Base-by-base conservation (phyloP, 2,329 filamentous ascomycete species). In the Mycogone perniciosa region DNA sequence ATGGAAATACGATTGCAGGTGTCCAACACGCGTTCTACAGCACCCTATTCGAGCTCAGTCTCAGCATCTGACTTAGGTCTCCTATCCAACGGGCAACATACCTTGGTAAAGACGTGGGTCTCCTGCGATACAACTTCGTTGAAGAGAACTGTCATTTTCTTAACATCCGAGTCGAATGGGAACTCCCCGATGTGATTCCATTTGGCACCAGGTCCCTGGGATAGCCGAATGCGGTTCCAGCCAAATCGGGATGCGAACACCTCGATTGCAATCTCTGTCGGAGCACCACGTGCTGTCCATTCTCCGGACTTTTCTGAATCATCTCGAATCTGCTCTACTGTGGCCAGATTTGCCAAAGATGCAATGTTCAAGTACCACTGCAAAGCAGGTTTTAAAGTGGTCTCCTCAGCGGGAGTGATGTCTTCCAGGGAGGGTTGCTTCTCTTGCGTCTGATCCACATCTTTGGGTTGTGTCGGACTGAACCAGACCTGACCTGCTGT, bases 1-100 rank as follows among this genome's bases (percentile, higher is more conserved):
- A 69, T 67, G 35, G 72, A 64, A 33, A 81, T 67, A 0, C 68
- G 66, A 3, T 74, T 74, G 62, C 84, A 88, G 9, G 76, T 76
- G 9, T 79, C 74, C 5, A 87, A 68, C 8, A 88, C 75, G 30
- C 82, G 73, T 59, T 88, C 84, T 2, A 86, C 82, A 2, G 84
- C 84, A 46, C 81, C 82, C 60, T 51, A 31, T 29, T 31, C 37
- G 9, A 3, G 26, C 5, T 10, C 29, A 44, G 41, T 3, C 11
- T 41, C 13, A 26, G 38, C 13, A 11, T 35, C 11, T 7, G 33
- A 11, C 11, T 35, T 35, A 11, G 7, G 33, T 11, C 11, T 35
- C 10, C 38, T 5, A 11, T 41, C 8, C 10, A 41, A 26, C 38
- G 7, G 4, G 20, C 38, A n/a, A 29, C 4, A 8, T 49, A 51